Percentiles rank a stretch among this genome's conserved stretches.
Conservation (phyloP, 2,329 filamentous ascomycete genomes). For the Colletotrichum spinosum region DNA sequence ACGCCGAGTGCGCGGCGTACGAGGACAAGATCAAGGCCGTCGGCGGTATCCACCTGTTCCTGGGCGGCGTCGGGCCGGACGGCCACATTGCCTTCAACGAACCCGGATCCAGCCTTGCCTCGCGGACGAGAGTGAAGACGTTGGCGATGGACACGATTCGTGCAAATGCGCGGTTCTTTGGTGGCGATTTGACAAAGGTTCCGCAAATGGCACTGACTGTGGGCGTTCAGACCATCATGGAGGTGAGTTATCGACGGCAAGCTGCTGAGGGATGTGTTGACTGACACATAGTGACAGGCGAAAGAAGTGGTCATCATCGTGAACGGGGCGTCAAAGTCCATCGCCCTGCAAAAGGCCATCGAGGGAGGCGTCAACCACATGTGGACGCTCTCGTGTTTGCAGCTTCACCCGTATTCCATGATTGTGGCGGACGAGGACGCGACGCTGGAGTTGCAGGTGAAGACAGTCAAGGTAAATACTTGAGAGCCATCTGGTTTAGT, state of each 20-base stretch:
- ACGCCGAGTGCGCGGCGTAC: conserved; percentile 78
- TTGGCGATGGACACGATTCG: conserved; percentile 82
- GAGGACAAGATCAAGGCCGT: conserved; percentile 75
- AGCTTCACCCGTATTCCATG: conserved; percentile 78
- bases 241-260: conserved; percentile 60
- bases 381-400: conserved; percentile 81
- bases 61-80: conserved; percentile 81
- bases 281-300: conserved; percentile 76
- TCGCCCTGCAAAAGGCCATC: conserved; percentile 78
- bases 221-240: conserved; percentile 52
- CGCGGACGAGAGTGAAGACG: conserved; percentile 80
- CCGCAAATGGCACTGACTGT: conserved; percentile 42
- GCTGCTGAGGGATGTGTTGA: conserved; percentile 56
- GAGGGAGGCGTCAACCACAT: conserved; percentile 83
- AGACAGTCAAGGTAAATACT: conserved; percentile 65
- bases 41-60: conserved; percentile 82
- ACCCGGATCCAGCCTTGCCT: conserved; percentile 77
- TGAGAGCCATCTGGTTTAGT: background rate
- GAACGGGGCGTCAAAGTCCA: conserved; percentile 77
- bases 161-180: conserved; percentile 76
- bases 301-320: conserved; percentile 81
- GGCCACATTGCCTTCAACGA: conserved; percentile 88
- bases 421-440: conserved; percentile 82
- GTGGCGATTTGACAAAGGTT: conserved; percentile 37
- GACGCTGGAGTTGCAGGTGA: conserved; percentile 72